Percentiles rank a stretch among this genome's conserved stretches.
Conservation (phyloP, 768 basidiomycete genomes). For the Tulasnella sp. region DNA sequence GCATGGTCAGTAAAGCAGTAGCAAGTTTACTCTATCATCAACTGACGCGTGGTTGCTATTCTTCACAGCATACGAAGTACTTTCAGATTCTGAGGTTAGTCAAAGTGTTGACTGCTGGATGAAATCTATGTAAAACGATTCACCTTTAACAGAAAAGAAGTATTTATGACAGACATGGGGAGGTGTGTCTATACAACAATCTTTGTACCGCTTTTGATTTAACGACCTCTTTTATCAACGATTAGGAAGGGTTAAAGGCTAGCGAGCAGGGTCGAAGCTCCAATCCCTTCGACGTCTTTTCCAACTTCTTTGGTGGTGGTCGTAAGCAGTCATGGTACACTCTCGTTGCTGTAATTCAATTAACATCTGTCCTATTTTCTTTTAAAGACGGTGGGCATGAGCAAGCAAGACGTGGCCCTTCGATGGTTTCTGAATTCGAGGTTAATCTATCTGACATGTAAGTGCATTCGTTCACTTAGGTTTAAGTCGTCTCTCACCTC, state of each 20-base stretch:
- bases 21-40: not conserved
- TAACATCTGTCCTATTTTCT: not conserved
- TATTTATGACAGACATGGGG: conserved; percentile 90
- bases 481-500: not conserved
- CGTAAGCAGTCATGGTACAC: conserved; percentile 33
- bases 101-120: not conserved
- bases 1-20: conserved; percentile 42
- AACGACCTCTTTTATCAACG: conserved; percentile 9
- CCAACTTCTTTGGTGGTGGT: conserved; percentile 79
- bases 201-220: not conserved
- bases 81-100: conserved; percentile 69
- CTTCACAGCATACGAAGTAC: conserved; percentile 77
- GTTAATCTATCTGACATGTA: conserved; percentile 76
- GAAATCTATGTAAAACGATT: not conserved
- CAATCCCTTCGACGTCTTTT: conserved; percentile 92
- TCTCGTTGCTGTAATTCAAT: not conserved
- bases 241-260: conserved; percentile 77
- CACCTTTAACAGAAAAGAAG: conserved; percentile 55
- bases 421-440: conserved; percentile 69
- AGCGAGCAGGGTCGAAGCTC: conserved; percentile 57
- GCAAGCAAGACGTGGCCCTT: conserved; percentile 61
- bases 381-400: conserved; percentile 37
- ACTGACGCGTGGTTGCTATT: not conserved
- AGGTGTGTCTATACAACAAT: conserved; percentile 33
- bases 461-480: conserved; percentile 20